Base-by-base conservation (phyloP, 768 basidiomycete species). In the Termitomyces sp. region DNA sequence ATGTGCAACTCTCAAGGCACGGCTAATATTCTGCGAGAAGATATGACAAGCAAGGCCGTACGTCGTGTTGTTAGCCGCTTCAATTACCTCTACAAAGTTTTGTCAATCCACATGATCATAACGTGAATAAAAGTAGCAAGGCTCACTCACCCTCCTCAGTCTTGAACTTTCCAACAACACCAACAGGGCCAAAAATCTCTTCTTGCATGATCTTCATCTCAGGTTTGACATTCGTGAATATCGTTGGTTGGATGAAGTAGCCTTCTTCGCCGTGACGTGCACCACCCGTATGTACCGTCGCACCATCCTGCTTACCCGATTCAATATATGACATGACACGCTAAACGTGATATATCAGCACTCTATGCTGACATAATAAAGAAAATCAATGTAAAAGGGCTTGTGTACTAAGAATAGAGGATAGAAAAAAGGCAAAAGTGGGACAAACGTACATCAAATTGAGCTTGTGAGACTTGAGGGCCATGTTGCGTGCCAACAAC, bases 101-200 rank as follows among this genome's bases (percentile, higher is more conserved):
- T 16, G 29, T 56, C n/a, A 39, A 6, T 26, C 39, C 13, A 10
- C 74, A 58, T 75, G 72, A 72, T 60, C 78, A 75, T 5, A 29
- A 13, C 33, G 36, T 36, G 15, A 8, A 41, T 16, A 18, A 8
- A 31, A 15, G 12, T 1, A 54, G 36, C 28, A 2, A 9, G 20
- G 54, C 62, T 61, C 52, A 66, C 62, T 61, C 52, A 66, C 70
- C 70, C 29, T 77, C 78, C 64, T 83, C 83, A 28, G 76, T 73
- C 62, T 81, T 79, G 77, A 94, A 92, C 65, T 86, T 87, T 72
- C 82, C 75, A 34, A 92, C 71, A 36, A 83, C 86, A 56, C 82
- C 81, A 44, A 91, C 88, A 29, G 90, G 89, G 9, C 89, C 89
- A 63, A 91, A 90, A 59, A 90, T 88, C 68, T 91, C 83, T 61